phyloP scores from a whole-genome alignment of 495 filamentous ascomycete genomes.

The Penicillium paradoxum region DNA sequence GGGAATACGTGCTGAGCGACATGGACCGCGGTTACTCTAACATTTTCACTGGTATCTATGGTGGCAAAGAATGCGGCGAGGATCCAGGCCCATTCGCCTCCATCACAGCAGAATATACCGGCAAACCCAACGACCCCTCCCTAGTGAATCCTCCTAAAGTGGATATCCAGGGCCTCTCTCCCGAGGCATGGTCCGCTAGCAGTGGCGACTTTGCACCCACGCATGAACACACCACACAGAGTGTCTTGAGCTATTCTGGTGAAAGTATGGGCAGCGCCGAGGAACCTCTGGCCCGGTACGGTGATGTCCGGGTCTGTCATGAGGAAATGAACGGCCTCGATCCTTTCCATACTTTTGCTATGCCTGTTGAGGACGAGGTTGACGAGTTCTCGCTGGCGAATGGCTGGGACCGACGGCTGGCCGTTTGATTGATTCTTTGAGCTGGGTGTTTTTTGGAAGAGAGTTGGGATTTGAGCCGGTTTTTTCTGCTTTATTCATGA shows the following conservation, averaged over 20 bases:
- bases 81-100: constrained; percentile 42
- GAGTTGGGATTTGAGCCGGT: not conserved
- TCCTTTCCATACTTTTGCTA: constrained; percentile 46
- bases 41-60: constrained; percentile 81
- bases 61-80: constrained; percentile 55
- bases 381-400: constrained; percentile 31
- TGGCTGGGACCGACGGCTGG: constrained; percentile 39
- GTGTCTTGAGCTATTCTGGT: constrained; percentile 70
- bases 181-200: constrained; percentile 41
- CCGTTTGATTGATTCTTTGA: constrained; percentile 22
- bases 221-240: constrained; percentile 51
- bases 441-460: not conserved
- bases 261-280: constrained; percentile 61
- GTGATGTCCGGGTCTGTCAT: constrained; percentile 20
- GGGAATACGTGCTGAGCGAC: constrained; percentile 71
- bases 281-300: constrained; percentile 25
- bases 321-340: constrained; percentile 34
- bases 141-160: constrained; percentile 17
- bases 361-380: constrained; percentile 36
- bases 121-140: constrained; percentile 23
- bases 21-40: constrained; percentile 75
- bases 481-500: constrained; percentile 5
- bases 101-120: constrained; percentile 34
- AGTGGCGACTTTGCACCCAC: constrained; percentile 32
- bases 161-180: constrained; percentile 34